Evolutionary conservation across 768 basidiomycete species (phyloP), one percentile per base, ranked within the genome.

Genomic region (Serendipita sp.): DNA sequence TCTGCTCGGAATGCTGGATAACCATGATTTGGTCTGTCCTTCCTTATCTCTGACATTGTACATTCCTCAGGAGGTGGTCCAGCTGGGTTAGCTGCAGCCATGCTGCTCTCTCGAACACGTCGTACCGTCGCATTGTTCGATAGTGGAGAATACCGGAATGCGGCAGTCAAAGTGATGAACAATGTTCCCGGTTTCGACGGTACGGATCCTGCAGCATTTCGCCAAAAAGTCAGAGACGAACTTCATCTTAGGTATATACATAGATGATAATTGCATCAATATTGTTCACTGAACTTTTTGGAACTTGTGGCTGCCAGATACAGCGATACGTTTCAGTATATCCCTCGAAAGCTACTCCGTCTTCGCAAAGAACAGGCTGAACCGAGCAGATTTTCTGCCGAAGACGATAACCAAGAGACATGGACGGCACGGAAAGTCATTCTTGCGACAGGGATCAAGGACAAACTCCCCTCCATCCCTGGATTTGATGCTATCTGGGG

Each of bases 71-170:
- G 70, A 9, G 70, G 68, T 24, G 70, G 70, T 34, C 70, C 70
- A 16, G 69, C 68, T 26, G 70, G 70, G 13, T 64, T 71, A 31
- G 64, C 66, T n/a, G 66, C 69, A n/a, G 69, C 70, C 2, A 62
- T 65, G 7, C 63, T 63, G 7, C 63, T 68, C 31, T 62, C 68
- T 5, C 62, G 70, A 11, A 34, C 68, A 0, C 65, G 64, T 31
- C 65, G 69, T 4, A 61, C 66, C 14, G 63, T 61, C 34, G 20
- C 68, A 3, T 16, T 70, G 26, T 69, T 70, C 53, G 69, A 71
- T 43, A 66, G 66, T 16, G 67, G 66, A 31, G 13, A 64, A 13
- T 70, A 69, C 61, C 60, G 67, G 3, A 70, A 70, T 53, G 61
- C 51, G 11, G 31, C 43, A 3, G 62, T 65, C 0, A 44, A 38